Evolutionary conservation across 2,329 filamentous ascomycete genomes (phyloP), one percentile per base, ranked within the genome.

Genomic region (Aquanectria penicillioides): DNA sequence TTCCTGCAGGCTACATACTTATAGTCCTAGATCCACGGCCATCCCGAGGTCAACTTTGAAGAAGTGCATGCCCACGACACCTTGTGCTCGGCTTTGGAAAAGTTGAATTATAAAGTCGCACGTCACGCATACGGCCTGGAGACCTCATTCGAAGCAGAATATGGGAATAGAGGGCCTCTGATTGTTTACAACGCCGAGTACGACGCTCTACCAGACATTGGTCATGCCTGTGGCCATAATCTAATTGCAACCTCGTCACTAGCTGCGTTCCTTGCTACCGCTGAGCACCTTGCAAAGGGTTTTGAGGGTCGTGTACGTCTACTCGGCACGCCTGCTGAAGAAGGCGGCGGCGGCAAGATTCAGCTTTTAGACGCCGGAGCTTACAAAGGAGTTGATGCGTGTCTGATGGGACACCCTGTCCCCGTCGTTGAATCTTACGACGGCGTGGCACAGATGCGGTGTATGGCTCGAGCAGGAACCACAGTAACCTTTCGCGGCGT

Each of bases 151-250:
- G 41, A 46, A 28, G 29, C 26, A 25, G 26, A 46, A 13, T 25
- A n/a, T 7, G 41, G 41, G 11, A 28, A 46, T 25, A 22, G 26
- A 25, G 41, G 41, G 2, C 41, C 41, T 12, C 41, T 46, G 17
- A 70, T 77, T 40, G 66, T 74, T n/a, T 71, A 75, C 33, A 38
- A 36, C 47, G 47, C 47, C 25, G 75, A 77, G 67, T 82, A 82
- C 59, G 81, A 83, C 60, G 80, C 80, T 1, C 74, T 81, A 0
- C 78, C 78, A 0, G 72, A 69, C 10, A 78, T 80, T 18, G 78
- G 78, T n/a, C 78, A 81, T 33, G 77, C 75, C 3, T 81, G 78
- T 64, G 78, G 79, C 2, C 79, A 81, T 68, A 80, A 81, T 64
- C 70, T 81, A 15, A 80, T 81, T 53, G 74, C 78, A 10, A 76